These are phyloP conservation scores for Falciphora oryzae DNA, from an alignment of 2,329 filamentous ascomycete genomes.

Conservation along the genomic window DNA sequence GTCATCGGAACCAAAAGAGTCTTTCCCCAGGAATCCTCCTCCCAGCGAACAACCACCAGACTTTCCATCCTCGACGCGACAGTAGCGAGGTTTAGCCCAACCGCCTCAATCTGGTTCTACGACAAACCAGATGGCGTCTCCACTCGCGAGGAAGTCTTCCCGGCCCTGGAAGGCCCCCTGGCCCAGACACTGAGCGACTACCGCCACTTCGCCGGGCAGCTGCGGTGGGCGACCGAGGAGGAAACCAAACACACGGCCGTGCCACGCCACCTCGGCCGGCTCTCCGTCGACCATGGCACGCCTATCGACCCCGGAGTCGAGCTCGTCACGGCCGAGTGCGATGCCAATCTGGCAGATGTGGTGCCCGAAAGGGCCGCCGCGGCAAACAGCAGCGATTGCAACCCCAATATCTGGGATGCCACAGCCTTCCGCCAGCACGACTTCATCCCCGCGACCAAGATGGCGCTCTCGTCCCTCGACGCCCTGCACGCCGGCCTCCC, in stretches of 20 bases:
- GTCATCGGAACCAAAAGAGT: background rate
- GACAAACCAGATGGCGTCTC: constrained; percentile 20
- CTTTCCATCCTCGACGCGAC: constrained; percentile 39
- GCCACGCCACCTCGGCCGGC: constrained; percentile 28
- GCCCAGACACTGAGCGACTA: constrained; percentile 30
- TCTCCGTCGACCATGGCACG: constrained; percentile 29
- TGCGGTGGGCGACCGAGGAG: constrained; percentile 28
- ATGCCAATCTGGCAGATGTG: constrained; percentile 22
- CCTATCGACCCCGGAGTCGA: constrained; percentile 35
- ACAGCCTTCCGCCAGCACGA: constrained; percentile 27
- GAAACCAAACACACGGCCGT: constrained; percentile 18
- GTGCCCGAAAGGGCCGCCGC: constrained; percentile 21
- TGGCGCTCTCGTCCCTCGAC: constrained; percentile 27
- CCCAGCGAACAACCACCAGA: constrained; percentile 14
- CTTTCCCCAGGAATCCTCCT: background rate
- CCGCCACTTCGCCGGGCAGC: constrained; percentile 36
- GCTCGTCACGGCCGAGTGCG: constrained; percentile 27
- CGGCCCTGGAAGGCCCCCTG: constrained; percentile 22
- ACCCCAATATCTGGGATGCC: constrained; percentile 28
- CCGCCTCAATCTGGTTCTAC: constrained; percentile 39
- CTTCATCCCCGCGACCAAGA: constrained; percentile 26
- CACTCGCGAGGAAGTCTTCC: background rate
- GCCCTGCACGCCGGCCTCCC: constrained; percentile 23
- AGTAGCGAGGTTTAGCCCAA: constrained; percentile 32
- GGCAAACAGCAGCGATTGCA: too few species aligned